phyloP scores from a whole-genome alignment of 768 basidiomycete species.

The Naganishia randhawae region DNA sequence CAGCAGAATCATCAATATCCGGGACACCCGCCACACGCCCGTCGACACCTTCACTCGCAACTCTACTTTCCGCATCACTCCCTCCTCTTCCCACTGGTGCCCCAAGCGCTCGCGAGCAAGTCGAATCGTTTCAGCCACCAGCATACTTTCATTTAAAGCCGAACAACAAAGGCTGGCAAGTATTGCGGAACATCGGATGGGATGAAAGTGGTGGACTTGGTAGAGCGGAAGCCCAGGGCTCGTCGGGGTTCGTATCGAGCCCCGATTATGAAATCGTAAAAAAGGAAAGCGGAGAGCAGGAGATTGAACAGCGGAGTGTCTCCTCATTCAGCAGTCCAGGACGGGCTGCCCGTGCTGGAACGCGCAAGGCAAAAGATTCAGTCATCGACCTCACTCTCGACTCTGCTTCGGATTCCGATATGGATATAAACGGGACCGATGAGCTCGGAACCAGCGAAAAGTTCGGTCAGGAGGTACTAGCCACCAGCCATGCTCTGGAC shows the following conservation, averaged over 20 bases:
- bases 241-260: neutral
- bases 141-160: constrained; percentile 27
- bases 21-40: neutral
- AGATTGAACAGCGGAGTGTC: neutral
- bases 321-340: neutral
- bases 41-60: constrained; percentile 24
- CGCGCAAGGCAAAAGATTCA: neutral
- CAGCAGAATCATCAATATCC: neutral
- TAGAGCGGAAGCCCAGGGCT: neutral
- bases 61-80: constrained; percentile 9
- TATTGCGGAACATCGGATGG: constrained; percentile 28
- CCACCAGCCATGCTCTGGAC: neutral
- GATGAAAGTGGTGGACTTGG: constrained; percentile 29
- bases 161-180: constrained; percentile 24
- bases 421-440: neutral
- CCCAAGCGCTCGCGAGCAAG: neutral
- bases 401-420: constrained; percentile 22
- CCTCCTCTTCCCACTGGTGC: constrained; percentile 16
- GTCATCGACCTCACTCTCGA: constrained; percentile 24
- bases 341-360: too few relatives aligned
- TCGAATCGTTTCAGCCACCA: constrained; percentile 14
- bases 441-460: neutral
- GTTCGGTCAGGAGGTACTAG: neutral
- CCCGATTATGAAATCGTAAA: too few relatives aligned
- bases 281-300: constrained; percentile 15